A percentile compares a stretch with the other conserved stretches of the same genome.
These are phyloP conservation scores for Paxillus rubicundulus DNA, from an alignment of 768 basidiomycete species.

Conservation along the genomic window DNA sequence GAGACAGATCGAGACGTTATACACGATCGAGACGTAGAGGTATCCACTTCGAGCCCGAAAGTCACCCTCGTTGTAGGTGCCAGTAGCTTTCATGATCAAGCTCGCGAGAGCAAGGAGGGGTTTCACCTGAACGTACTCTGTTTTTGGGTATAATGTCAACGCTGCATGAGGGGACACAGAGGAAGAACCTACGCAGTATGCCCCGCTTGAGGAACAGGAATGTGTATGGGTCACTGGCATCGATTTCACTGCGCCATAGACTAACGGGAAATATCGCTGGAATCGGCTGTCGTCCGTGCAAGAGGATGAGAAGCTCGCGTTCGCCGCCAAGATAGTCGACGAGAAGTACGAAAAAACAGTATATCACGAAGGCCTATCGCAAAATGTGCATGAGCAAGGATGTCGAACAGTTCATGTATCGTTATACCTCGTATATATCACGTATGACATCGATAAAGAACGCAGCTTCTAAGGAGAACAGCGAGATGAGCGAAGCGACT, in stretches of 20 bases:
- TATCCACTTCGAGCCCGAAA: constrained; percentile 86
- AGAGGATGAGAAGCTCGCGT: constrained; percentile 83
- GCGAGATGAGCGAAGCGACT: constrained; percentile 84
- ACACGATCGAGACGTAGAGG: constrained; percentile 84
- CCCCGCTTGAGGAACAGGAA: constrained; percentile 94
- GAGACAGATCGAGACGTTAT: constrained; percentile 78
- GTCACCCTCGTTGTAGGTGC: constrained; percentile 88
- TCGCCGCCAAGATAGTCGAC: constrained; percentile 90
- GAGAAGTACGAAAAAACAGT: constrained; percentile 85
- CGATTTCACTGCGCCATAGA: constrained; percentile 81
- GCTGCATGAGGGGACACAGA: background rate
- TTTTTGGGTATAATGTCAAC: constrained; percentile 1
- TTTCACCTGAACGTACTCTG: constrained; percentile 98
- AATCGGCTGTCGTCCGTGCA: constrained; percentile 90
- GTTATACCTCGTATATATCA: constrained; percentile 90
- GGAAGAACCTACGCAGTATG: constrained; percentile 68
- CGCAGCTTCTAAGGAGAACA: constrained; percentile 92
- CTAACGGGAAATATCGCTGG: constrained; percentile 82
- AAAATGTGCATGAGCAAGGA: background rate
- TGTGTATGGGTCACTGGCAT: constrained; percentile 92
- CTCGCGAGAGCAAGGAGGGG: constrained; percentile 84
- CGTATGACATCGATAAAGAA: constrained; percentile 95
- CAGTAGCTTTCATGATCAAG: constrained; percentile 79
- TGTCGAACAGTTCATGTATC: background rate
- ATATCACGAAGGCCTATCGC: constrained; percentile 85